Base-by-base conservation (phyloP, 78 protist species). In the Tieghemostelium lacteum region DNA sequence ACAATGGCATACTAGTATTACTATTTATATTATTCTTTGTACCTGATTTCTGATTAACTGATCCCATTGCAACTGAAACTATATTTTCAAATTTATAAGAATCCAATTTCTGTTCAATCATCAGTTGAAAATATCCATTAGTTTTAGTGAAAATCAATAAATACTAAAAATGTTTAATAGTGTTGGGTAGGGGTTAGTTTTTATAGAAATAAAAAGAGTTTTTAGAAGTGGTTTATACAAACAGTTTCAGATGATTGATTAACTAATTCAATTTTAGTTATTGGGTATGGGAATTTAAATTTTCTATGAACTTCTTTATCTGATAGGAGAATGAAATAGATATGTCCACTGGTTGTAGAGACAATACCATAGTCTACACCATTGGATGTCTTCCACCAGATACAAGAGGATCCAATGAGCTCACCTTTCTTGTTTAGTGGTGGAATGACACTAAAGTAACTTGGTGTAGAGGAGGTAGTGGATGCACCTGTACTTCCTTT, bases 301-400 rank as follows among this genome's bases (percentile, higher is more conserved):
- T 74, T 86, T 22, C 58, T 33, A 3, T 52, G 54, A 28, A 65
- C 19, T 14, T 72, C 61, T n/a, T 36, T 67, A 20, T 74, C 75
- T 0, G 45, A 50, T 3, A 86, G 31, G 8, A 61, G 50, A 1
- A 86, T 73, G 57, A 86, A 86, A 42, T 52, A 75, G 2, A 86
- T 39, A 33, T 52, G 55, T 19, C 70, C 70, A n/a, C 73, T 33
- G 22, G 72, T 70, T 2, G 93, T 75, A 10, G 86, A n/a, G n/a
- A 75, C 33, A n/a, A 86, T 86, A 29, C 65, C 93, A 72, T 45
- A 72, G 29, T 86, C 93, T 33, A 54, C 93, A 42, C 73, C 29
- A 40, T 72, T 75, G 17, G 87, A 86, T 40, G 93, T 86, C 42
- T 72, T 52, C 93, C 93, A 86, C 93, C 93, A 86, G n/a, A 86